Evolutionary conservation across 441 rosid genomes (phyloP), one percentile per base, ranked within the genome.

Genomic region (Pelargonium australe): DNA sequence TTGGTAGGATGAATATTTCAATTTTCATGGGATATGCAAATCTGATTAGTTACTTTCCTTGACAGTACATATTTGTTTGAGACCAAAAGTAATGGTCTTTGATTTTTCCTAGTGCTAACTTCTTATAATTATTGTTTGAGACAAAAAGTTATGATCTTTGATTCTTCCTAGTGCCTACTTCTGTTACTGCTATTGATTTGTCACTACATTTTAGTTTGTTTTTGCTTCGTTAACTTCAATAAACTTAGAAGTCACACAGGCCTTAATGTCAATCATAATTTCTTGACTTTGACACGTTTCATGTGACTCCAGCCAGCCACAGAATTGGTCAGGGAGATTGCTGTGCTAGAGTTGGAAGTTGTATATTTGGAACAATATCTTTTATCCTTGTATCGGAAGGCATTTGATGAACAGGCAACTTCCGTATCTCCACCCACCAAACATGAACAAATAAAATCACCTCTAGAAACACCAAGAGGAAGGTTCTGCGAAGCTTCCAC

Each of bases 321-420:
- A 28, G 91, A 89, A 70, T 73, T 94, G 71, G 90, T 94, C 45
- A 94, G 83, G 79, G 99, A 91, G 75, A 88, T 94, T 14, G 89
- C 96, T 0, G 89, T 87, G 63, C 76, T 94, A 43, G 97, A 94
- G 83, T 80, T 88, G 83, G 99, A 94, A 85, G 97, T 94, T 64
- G 86, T 85, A 65, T 75, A 91, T 78, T 79, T 94, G 78, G 99
- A 94, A 64, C 97, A 91, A 68, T 82, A 89, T 75, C 97, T 94
- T 79, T 95, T 94, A 62, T 86, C 92, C 3, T 75, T 94, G 70
- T 94, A 94, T 70, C 84, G 99, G 17, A 86, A 81, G 78, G 91
- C 92, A 66, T 91, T 94, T 82, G 96, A 91, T 75, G 89, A 88
- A 68, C 84, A 87, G 78, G 19, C 73, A 58, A 75, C 85, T 37